phyloP scores from a whole-genome alignment of 306 rosid genomes.

The Betula pendula region DNA sequence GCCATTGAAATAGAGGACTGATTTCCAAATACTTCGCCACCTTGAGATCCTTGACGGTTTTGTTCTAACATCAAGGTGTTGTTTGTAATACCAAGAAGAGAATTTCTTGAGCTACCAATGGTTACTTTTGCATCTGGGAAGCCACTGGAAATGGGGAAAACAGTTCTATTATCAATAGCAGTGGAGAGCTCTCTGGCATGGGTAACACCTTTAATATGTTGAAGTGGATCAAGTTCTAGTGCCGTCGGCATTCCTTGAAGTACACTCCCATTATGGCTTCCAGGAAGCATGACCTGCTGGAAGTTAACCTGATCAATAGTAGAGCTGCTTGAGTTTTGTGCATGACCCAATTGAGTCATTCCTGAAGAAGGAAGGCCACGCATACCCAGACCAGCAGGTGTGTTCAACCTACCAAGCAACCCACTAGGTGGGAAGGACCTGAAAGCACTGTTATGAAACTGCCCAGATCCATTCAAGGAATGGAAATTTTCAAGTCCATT shows the following conservation, averaged over 20 bases:
- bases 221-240: conserved; percentile 56
- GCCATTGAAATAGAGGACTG: conserved; percentile 44
- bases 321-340: conserved; percentile 46
- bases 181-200: conserved; percentile 43
- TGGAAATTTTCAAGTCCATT: conserved; percentile 59
- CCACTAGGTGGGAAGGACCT: conserved; percentile 69
- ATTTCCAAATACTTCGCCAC: conserved; percentile 47
- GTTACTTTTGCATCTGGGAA: conserved; percentile 46
- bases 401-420: conserved; percentile 69
- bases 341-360: conserved; percentile 56
- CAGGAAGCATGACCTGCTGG: conserved; percentile 46
- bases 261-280: conserved; percentile 46
- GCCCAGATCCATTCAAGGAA: conserved; percentile 54
- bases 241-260: conserved; percentile 57
- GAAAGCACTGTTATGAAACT: conserved; percentile 54
- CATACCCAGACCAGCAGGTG: conserved; percentile 60
- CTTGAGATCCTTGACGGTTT: conserved; percentile 43
- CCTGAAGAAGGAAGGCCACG: conserved; percentile 70
- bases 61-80: conserved; percentile 46
- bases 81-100: conserved; percentile 38
- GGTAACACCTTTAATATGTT: conserved; percentile 31
- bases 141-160: conserved; percentile 50
- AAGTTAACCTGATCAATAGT: conserved; percentile 46
- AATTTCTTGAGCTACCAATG: conserved; percentile 34
- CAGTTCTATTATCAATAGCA: conserved; percentile 40